phyloP scores from a whole-genome alignment of 306 rosid species.

The Morella rubra region DNA sequence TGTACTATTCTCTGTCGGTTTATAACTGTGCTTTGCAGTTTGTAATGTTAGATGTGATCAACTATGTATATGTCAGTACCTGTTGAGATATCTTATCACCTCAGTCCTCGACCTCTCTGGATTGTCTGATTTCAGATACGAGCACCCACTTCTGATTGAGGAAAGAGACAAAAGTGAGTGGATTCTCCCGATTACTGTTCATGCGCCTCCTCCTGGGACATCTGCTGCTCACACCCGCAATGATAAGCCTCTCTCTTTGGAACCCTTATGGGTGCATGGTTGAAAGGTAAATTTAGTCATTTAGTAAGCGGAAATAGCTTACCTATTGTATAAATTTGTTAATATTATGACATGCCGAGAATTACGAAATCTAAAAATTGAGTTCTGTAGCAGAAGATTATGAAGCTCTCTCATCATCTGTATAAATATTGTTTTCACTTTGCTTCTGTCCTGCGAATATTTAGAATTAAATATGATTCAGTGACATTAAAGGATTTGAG shows the following conservation, averaged over 20 bases:
- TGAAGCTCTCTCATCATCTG: neutral
- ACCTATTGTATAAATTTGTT: neutral
- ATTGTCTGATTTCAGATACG: slow-evolving; percentile 60
- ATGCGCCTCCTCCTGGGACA: slow-evolving; percentile 70
- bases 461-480: neutral
- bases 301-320: neutral
- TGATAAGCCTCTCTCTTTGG: slow-evolving; percentile 69
- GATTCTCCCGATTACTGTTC: slow-evolving; percentile 94
- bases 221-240: slow-evolving; percentile 53
- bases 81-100: neutral
- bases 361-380: neutral
- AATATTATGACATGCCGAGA: neutral
- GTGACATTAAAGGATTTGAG: neutral
- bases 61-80: neutral
- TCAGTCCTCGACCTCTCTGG: neutral
- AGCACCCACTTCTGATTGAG: slow-evolving; percentile 89
- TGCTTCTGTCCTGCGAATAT: neutral
- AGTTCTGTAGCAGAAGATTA: neutral
- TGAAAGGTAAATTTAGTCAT: slow-evolving; percentile 45
- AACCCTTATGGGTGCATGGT: slow-evolving; percentile 60
- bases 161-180: slow-evolving; percentile 91
- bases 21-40: neutral
- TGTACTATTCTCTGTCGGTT: neutral
- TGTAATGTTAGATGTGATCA: neutral
- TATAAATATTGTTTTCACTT: neutral